Conservation (phyloP, 2,329 filamentous ascomycete genomes). For the Colletotrichum kahawae region DNA sequence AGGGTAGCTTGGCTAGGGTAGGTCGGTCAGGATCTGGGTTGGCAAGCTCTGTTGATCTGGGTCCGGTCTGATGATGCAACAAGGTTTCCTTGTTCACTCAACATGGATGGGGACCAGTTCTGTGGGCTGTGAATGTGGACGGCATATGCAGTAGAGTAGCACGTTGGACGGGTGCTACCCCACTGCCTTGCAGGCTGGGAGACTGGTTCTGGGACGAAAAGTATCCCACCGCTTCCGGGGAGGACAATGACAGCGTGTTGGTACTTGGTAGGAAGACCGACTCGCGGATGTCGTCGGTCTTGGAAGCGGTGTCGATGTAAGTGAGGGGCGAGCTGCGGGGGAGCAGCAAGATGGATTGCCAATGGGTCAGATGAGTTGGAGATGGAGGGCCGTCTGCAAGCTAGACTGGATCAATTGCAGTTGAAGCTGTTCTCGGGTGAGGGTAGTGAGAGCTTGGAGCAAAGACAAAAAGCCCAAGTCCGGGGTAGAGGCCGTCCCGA, state of each 20-base stretch:
- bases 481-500: background rate
- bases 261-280: background rate
- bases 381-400: background rate
- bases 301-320: background rate
- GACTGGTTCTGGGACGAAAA: background rate
- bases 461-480: background rate
- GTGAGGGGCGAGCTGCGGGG: background rate
- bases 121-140: background rate
- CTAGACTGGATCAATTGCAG: background rate
- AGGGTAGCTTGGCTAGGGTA: background rate
- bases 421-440: background rate
- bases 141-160: background rate
- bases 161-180: conserved; percentile 3
- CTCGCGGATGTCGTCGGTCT: background rate
- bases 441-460: background rate
- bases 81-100: conserved; percentile 3
- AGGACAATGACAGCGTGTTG: background rate
- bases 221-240: background rate
- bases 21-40: background rate
- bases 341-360: background rate
- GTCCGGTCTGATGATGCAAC: conserved; percentile 13
- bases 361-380: background rate
- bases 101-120: background rate
- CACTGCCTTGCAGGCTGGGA: background rate
- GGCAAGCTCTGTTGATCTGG: conserved; percentile 2